Evolutionary conservation across 306 rosid genomes (phyloP), one percentile per base, ranked within the genome.

Genomic region (Trifolium pratense): DNA sequence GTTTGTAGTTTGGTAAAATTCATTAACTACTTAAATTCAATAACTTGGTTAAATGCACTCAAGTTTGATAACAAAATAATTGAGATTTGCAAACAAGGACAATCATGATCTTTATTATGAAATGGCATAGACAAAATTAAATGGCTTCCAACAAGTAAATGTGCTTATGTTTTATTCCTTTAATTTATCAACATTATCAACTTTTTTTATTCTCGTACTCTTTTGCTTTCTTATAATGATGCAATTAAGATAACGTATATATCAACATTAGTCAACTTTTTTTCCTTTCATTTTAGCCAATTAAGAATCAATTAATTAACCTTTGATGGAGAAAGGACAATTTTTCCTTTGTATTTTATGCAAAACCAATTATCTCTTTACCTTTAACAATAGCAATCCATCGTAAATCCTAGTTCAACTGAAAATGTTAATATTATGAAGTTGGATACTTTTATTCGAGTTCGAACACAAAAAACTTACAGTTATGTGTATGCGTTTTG

Each of bases 211-310:
- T 80, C 82, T 73, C 43, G 58, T 73, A 73, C 86, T 40, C 73
- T 84, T 84, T 84, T 73, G 67, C 75, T 56, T 80, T 75, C 80
- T 73, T 77, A 68, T 80, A 77, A 62, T 84, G 68, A 77, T 68
- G 78, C 80, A 80, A n/a, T n/a, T n/a, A n/a, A 80, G 73, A 84
- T 84, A 84, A 77, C 20, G 80, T 73, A n/a, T n/a, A n/a, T n/a
- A 80, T 84, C 84, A 68, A 80, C 78, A 68, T 84, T 82, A 62
- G 0, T 68, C 17, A 76, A 77, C 17, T 53, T 9, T 17, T 16
- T 49, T 51, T 16, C 55, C 76, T 59, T 80, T 68, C 55, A 61
- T 68, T 16, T 60, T 70, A 79, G 67, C 64, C 29, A 75, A 55
- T 72, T 53, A n/a, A 45, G 77, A 84, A 80, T 76, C 77, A 34